These are phyloP conservation scores for Phialemoniopsis sp. DNA, from an alignment of 2,329 filamentous ascomycete genomes.

Conservation along the genomic window DNA sequence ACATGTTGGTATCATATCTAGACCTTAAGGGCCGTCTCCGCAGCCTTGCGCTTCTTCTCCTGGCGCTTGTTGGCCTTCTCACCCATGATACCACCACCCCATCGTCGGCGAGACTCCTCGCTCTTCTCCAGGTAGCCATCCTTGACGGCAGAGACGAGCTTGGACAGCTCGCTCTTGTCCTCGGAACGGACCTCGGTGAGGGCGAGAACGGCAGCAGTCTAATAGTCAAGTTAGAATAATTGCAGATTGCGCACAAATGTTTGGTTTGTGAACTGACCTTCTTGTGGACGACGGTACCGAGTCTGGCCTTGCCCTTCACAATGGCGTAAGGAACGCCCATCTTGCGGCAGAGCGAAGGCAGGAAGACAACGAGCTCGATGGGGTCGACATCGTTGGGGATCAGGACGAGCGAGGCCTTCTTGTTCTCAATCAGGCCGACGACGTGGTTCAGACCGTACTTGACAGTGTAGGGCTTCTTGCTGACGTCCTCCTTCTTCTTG, in stretches of 20 bases:
- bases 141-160: slow-evolving; percentile 95
- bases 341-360: slow-evolving; percentile 98
- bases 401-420: slow-evolving; percentile 97
- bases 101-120: slow-evolving; percentile 86
- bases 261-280: slow-evolving; percentile 57
- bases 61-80: slow-evolving; percentile 79
- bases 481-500: slow-evolving; percentile 99
- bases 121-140: slow-evolving; percentile 96
- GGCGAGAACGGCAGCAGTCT: slow-evolving; percentile 95
- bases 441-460: slow-evolving; percentile 99
- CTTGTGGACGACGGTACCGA: slow-evolving; percentile 99
- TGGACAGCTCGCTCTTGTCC: slow-evolving; percentile 97
- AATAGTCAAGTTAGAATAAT: slow-evolving; percentile 19
- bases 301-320: slow-evolving; percentile 98
- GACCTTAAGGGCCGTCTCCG: slow-evolving; percentile 96
- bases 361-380: slow-evolving; percentile 98
- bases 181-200: slow-evolving; percentile 95
- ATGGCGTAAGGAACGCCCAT: slow-evolving; percentile 99
- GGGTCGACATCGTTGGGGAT: slow-evolving; percentile 99
- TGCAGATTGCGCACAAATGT: not conserved
- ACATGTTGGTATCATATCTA: slow-evolving; percentile 44
- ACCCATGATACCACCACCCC: slow-evolving; percentile 99
- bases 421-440: slow-evolving; percentile 95
- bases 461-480: slow-evolving; percentile 99
- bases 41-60: slow-evolving; percentile 88